phyloP scores from a whole-genome alignment of 2,329 filamentous ascomycete species.

The Rasamsonia emersonii region DNA sequence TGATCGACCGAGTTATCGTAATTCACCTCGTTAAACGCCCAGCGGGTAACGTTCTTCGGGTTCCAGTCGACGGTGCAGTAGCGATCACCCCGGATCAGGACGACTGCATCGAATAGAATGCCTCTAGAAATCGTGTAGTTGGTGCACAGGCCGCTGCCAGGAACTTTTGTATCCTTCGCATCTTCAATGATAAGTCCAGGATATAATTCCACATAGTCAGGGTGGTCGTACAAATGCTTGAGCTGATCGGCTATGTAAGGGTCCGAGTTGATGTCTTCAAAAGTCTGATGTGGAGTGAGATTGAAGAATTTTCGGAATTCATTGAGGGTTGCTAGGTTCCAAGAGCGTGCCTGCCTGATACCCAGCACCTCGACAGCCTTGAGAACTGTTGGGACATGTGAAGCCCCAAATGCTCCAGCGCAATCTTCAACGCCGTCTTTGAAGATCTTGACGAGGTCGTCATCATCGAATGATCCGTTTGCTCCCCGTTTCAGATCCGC shows the following conservation, averaged over 20 bases:
- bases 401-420: slow-evolving; percentile 51
- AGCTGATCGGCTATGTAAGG: slow-evolving; percentile 38
- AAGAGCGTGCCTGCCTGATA: slow-evolving; percentile 53
- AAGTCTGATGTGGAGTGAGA: slow-evolving; percentile 33
- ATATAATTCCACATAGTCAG: slow-evolving; percentile 49
- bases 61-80: slow-evolving; percentile 40
- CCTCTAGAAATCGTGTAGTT: slow-evolving; percentile 38
- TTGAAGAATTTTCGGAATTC: slow-evolving; percentile 15
- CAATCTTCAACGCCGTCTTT: slow-evolving; percentile 53
- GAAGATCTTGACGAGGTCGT: slow-evolving; percentile 50
- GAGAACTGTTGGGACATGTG: slow-evolving; percentile 50
- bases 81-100: slow-evolving; percentile 38
- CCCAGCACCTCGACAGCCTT: slow-evolving; percentile 55
- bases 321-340: slow-evolving; percentile 32
- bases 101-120: slow-evolving; percentile 40
- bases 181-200: slow-evolving; percentile 50
- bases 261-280: slow-evolving; percentile 46
- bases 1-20: slow-evolving; percentile 38
- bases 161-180: slow-evolving; percentile 43
- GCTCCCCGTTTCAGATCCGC: slow-evolving; percentile 39
- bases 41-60: slow-evolving; percentile 37
- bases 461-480: slow-evolving; percentile 49
- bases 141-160: slow-evolving; percentile 42
- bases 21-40: slow-evolving; percentile 37
- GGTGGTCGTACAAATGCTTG: slow-evolving; percentile 42